phyloP scores from a whole-genome alignment of 164 flowering plant genomes.

The Akebia trifoliata region DNA sequence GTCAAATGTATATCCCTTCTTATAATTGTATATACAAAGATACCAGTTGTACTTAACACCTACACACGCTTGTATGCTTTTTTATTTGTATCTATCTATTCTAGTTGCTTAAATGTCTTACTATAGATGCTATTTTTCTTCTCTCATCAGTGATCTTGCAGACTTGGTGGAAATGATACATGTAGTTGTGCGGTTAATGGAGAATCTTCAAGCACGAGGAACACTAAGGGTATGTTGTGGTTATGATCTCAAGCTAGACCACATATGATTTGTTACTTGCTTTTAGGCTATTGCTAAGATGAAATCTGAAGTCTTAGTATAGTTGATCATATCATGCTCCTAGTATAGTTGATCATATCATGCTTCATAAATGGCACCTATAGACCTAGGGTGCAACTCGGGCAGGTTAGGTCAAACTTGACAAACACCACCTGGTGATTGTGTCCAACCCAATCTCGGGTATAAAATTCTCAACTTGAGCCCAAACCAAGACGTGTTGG shows the following conservation, averaged over 20 bases:
- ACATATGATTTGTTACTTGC: not conserved
- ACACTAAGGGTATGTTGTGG: conserved; percentile 60
- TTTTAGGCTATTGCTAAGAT: not conserved
- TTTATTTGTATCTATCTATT: not conserved
- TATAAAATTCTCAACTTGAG: no score
- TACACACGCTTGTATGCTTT: not conserved
- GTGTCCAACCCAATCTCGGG: no score
- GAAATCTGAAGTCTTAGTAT: not conserved
- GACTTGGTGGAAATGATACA: conserved; percentile 79
- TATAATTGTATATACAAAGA: no score
- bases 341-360: no score
- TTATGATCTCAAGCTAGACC: not conserved
- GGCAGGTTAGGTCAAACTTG: no score
- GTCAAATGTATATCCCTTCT: no score
- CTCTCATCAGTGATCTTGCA: conserved; percentile 73
- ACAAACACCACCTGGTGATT: no score
- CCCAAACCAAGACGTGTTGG: no score
- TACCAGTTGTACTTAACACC: no score
- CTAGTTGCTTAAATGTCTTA: conserved; percentile 2
- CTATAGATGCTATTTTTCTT: conserved; percentile 9
- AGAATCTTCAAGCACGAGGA: conserved; percentile 81
- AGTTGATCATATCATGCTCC: not conserved
- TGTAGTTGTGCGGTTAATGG: conserved; percentile 65
- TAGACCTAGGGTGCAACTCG: no score
- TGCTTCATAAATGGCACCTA: no score